Evolutionary conservation across 768 basidiomycete genomes (phyloP).

Genomic region (Auricularia auricula-judae): DNA sequence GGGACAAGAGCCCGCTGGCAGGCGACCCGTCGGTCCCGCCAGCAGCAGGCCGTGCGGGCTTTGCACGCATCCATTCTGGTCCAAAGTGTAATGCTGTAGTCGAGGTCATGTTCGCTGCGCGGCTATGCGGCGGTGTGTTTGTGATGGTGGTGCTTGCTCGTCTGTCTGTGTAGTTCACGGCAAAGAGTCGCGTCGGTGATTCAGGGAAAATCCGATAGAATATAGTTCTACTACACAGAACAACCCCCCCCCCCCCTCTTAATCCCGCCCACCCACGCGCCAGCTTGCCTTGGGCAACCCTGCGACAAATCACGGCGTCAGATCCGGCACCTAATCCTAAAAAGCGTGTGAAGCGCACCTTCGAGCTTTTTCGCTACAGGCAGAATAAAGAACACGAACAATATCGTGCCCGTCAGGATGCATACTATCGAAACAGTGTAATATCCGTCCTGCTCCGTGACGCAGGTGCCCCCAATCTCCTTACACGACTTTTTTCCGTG

Average conservation of each 20-base stretch:
- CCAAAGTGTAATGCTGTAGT: constrained; percentile 74
- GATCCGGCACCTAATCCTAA: not conserved
- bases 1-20: not conserved
- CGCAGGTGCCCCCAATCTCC: constrained; percentile 66
- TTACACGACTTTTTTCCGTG: constrained; percentile 74
- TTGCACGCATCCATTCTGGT: constrained; percentile 87
- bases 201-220: not conserved
- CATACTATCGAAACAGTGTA: constrained; percentile 78
- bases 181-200: not conserved
- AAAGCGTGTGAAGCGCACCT: constrained; percentile 37
- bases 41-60: constrained; percentile 46
- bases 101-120: constrained; percentile 14
- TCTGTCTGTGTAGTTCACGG: not conserved
- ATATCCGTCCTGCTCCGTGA: constrained; percentile 84
- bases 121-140: not conserved
- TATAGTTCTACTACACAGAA: not conserved
- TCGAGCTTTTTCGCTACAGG: constrained; percentile 81
- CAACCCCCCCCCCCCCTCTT: not conserved
- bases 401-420: constrained; percentile 58
- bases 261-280: not conserved
- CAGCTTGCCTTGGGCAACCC: not conserved
- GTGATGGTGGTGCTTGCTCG: not conserved
- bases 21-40: not conserved
- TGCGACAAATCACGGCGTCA: not conserved
- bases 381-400: constrained; percentile 66